These are phyloP conservation scores for Hymenoscyphus repandus DNA, from an alignment of 2,329 filamentous ascomycete genomes.

Conservation along the genomic window DNA sequence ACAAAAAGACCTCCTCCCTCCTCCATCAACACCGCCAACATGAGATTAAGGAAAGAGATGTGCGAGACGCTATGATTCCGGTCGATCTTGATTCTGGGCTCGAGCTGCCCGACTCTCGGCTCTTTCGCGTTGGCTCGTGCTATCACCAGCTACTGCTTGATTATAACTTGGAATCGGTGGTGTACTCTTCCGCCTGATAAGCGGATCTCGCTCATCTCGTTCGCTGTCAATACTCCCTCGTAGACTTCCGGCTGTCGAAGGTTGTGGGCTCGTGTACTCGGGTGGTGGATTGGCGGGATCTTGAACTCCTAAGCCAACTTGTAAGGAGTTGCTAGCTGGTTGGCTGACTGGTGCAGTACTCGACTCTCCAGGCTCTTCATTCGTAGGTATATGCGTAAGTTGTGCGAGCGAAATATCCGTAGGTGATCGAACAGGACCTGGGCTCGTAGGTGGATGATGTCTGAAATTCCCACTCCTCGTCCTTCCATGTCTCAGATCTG, in stretches of 20 bases:
- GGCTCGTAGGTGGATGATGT: conserved; percentile 68
- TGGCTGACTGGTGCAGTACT: conserved; percentile 33
- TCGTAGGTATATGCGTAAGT: conserved; percentile 63
- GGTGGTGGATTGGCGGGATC: conserved; percentile 62
- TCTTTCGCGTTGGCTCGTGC: conserved; percentile 14
- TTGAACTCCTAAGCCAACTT: conserved; percentile 19
- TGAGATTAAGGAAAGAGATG: neutral
- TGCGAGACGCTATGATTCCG: neutral
- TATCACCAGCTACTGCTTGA: conserved; percentile 29
- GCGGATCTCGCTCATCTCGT: conserved; percentile 46
- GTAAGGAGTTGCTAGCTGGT: conserved; percentile 15
- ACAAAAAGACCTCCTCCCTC: too few species aligned
- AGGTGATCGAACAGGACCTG: conserved; percentile 82
- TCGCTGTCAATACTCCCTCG: conserved; percentile 51
- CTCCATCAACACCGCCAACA: neutral
- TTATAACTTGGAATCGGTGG: conserved; percentile 33
- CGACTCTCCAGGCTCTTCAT: conserved; percentile 58
- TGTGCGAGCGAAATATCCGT: conserved; percentile 95
- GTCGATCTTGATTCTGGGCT: neutral
- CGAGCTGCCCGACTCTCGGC: neutral
- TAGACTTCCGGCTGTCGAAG: conserved; percentile 51
- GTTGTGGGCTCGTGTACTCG: conserved; percentile 63
- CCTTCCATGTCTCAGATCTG: conserved; percentile 55
- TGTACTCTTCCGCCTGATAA: conserved; percentile 36
- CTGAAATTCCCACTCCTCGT: conserved; percentile 75